Evolutionary conservation across 2,329 filamentous ascomycete genomes (phyloP).

Genomic region (Hypomyces rosellus): DNA sequence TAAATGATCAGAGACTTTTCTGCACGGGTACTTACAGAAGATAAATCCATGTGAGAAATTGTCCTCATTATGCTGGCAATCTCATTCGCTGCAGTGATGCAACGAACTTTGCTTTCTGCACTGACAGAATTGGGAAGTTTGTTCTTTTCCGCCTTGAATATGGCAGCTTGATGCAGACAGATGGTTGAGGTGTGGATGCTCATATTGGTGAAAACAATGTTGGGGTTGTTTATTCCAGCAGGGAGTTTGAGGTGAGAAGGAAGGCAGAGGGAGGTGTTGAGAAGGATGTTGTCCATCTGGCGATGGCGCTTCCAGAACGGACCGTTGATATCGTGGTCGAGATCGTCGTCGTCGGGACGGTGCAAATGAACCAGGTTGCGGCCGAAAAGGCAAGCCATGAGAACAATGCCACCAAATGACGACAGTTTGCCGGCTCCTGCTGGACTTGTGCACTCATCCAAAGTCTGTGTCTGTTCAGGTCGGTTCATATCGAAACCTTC

Average conservation of each 20-base stretch:
- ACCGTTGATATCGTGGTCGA: conserved; percentile 81
- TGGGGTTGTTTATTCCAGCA: conserved; percentile 66
- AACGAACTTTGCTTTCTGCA: conserved; percentile 85
- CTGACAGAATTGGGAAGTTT: conserved; percentile 68
- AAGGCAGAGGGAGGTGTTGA: conserved; percentile 80
- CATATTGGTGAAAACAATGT: conserved; percentile 93
- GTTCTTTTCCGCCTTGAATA: conserved; percentile 94
- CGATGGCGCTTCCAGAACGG: conserved; percentile 95
- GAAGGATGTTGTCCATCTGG: conserved; percentile 79
- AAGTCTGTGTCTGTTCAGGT: conserved; percentile 62
- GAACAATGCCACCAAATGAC: conserved; percentile 69
- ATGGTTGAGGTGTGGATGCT: conserved; percentile 94
- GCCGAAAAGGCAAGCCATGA: conserved; percentile 87
- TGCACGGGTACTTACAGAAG: conserved; percentile 52
- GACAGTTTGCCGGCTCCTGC: conserved; percentile 69
- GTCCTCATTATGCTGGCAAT: conserved; percentile 94
- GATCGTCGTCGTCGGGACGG: conserved; percentile 73
- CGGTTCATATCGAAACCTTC: conserved; percentile 78
- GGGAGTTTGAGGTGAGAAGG: conserved; percentile 76
- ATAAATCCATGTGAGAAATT: conserved; percentile 83
- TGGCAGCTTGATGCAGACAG: conserved; percentile 95
- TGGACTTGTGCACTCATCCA: conserved; percentile 64
- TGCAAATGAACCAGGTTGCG: conserved; percentile 88
- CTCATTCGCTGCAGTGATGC: conserved; percentile 87
- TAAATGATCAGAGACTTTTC: not conserved